Evolutionary conservation across 768 basidiomycete genomes (phyloP), one percentile per base, ranked within the genome.

Genomic region (Amanita fuliginea): DNA sequence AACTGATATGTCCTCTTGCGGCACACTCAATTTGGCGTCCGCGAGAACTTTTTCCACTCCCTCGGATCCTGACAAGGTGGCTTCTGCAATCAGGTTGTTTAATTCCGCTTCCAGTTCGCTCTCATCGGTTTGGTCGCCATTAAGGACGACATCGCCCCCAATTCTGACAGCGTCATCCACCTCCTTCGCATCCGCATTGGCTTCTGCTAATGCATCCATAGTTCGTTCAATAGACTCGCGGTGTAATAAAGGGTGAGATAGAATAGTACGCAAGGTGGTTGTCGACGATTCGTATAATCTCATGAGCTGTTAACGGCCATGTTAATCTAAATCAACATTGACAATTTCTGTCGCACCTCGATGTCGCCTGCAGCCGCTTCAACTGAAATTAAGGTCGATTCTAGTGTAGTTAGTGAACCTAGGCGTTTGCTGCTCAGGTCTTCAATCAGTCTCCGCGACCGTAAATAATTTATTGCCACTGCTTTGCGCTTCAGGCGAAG

Each of bases 321-420:
- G 16, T 45, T n/a, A 32, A 4, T 37, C n/a, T 16, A 37, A 2
- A 11, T 47, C 13, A 37, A 13, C 18, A 14, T 35, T 46, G 4
- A 14, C 8, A 13, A 34, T 7, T 6, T 24, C 36, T 37, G 24
- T 44, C 68, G 37, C 60, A 93, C 93, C 72, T 91, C 83, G 9
- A 93, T 73, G 63, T 97, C 87, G 2, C 83, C 84, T 24, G 87
- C 87, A n/a, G 93, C 88, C 3, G 81, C 77, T 65, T 98, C 91
- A 4, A 97, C 89, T 40, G 78, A 76, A 40, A 89, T 67, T 33
- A 96, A 63, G 0, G 92, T 91, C 10, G 77, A 70, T 55, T 86
- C 81, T 6, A 97, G 68, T 33, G 80, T 86, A 50, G 80, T 76
- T 4, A 91, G 67, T 1, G 90, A 82, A 8, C 71, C 76, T 2